phyloP scores from a whole-genome alignment of 495 filamentous ascomycete species.

The Xylaria bambusicola region DNA sequence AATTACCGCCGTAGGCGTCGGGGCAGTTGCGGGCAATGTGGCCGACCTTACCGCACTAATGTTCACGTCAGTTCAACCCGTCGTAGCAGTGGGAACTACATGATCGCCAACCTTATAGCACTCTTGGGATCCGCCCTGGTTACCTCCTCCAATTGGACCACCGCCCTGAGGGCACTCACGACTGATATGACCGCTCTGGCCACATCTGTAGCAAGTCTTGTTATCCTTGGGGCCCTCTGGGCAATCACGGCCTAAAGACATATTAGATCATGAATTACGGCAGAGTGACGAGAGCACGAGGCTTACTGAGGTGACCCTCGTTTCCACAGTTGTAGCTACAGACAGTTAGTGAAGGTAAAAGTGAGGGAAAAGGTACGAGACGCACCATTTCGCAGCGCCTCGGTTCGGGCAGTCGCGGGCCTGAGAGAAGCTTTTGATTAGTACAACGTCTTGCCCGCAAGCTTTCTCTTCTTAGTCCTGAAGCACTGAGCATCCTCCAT shows the following conservation, averaged over 20 bases:
- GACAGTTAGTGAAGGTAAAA: constrained; percentile 31
- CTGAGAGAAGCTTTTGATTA: constrained; percentile 42
- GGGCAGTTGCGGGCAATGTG: constrained; percentile 97
- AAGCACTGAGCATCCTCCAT: background rate
- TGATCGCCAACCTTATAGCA: constrained; percentile 86
- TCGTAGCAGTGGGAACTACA: background rate
- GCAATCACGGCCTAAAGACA: constrained; percentile 78
- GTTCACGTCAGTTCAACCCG: constrained; percentile 15
- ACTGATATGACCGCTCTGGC: constrained; percentile 83
- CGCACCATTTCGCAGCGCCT: constrained; percentile 86
- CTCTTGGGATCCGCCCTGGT: constrained; percentile 52
- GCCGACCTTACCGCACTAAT: constrained; percentile 83
- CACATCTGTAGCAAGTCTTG: constrained; percentile 96
- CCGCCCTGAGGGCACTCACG: constrained; percentile 76
- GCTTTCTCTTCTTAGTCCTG: constrained; percentile 3
- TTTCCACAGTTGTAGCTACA: constrained; percentile 54
- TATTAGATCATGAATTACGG: background rate
- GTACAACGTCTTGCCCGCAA: constrained; percentile 9
- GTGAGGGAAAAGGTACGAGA: constrained; percentile 24
- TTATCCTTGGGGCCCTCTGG: constrained; percentile 79
- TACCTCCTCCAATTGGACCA: constrained; percentile 41
- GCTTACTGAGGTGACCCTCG: constrained; percentile 88
- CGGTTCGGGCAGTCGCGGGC: constrained; percentile 95
- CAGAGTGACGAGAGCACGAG: background rate
- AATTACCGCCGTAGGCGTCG: constrained; percentile 56